Evolutionary conservation across 2,329 filamentous ascomycete species (phyloP), one percentile per base, ranked within the genome.

Genomic region (Fusarium equiseti): DNA sequence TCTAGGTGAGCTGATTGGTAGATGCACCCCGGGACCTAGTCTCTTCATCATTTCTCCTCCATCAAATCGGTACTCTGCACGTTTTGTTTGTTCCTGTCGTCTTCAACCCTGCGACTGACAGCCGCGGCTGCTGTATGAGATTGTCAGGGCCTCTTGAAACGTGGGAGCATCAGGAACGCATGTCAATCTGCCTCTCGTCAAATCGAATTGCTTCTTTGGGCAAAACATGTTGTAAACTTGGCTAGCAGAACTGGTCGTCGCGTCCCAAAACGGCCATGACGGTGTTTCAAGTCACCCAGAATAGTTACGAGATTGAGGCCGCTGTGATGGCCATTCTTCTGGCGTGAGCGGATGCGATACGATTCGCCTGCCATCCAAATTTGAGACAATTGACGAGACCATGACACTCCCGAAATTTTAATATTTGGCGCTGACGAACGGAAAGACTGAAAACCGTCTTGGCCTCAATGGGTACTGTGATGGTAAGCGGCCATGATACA

Each of bases 51-150:
- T 73, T 60, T 76, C 64, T 67, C n/a, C 44, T 67, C 62, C 59
- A 62, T 73, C 74, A 76, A 76, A 76, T 76, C 73, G 74, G 63
- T 72, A 63, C 55, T 55, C 59, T 63, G 74, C 74, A 75, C 74
- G 74, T 76, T 76, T 74, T 68, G 58, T 55, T 58, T 53, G 35
- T 43, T 53, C 50, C 27, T 29, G 20, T 24, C 59, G 27, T 53
- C 52, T 62, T 63, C 59, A 31, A 65, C 63, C 55, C 64, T 63
- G 73, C 62, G 56, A 71, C 67, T 65, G 52, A 54, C 55, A 70
- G 45, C 66, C 70, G 64, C 65, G 66, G 68, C 52, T 59, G 15
- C 65, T 32, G 38, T 51, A 26, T 72, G 69, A 56, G 52, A 45
- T 71, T 58, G 20, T 66, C 45, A 58, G 64, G 62, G 66, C 61